phyloP scores from a whole-genome alignment of 2,329 filamentous ascomycete species.

The Colletotrichum tamarilloi region DNA sequence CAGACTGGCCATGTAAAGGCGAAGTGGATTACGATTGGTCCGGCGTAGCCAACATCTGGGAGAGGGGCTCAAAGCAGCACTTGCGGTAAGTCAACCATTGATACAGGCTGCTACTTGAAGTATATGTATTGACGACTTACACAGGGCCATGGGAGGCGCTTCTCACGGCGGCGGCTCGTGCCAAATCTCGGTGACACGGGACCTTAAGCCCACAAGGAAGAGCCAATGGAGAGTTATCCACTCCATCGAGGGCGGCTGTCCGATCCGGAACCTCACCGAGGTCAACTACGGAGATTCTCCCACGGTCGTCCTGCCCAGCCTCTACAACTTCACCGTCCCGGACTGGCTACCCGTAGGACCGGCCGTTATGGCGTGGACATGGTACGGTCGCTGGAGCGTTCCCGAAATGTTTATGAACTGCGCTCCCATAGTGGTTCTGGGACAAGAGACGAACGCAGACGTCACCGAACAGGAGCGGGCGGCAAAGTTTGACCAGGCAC shows the following conservation, averaged over 20 bases:
- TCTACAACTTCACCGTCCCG: neutral
- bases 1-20: neutral
- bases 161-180: neutral
- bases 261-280: slow-evolving; percentile 1
- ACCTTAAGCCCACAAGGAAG: neutral
- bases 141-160: neutral
- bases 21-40: neutral
- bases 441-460: neutral
- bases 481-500: neutral
- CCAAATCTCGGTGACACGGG: neutral
- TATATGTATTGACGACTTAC: neutral
- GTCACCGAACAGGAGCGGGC: neutral
- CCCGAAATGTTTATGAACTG: slow-evolving; percentile 18
- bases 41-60: neutral
- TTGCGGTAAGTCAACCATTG: neutral
- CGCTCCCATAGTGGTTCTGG: neutral
- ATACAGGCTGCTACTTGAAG: neutral
- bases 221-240: slow-evolving; percentile 2
- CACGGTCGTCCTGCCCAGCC: neutral
- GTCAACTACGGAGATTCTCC: neutral
- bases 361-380: slow-evolving; percentile 12
- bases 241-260: slow-evolving; percentile 4
- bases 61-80: neutral
- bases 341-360: slow-evolving; percentile 4
- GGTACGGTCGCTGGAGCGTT: slow-evolving; percentile 13